phyloP scores from a whole-genome alignment of 129 eudicot species.

The Artemisia tridentata region DNA sequence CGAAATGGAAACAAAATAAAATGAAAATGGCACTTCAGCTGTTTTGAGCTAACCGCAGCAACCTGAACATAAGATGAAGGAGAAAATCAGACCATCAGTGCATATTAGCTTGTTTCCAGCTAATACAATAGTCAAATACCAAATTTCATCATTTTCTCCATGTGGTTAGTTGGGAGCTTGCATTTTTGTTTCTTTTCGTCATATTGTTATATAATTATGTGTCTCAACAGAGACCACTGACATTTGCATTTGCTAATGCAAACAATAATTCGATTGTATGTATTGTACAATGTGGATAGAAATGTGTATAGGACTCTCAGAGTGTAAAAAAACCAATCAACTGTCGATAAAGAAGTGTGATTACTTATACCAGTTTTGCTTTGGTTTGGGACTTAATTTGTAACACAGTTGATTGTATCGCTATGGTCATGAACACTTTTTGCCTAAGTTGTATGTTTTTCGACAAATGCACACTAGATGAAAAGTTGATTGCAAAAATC shows the following conservation, averaged over 20 bases:
- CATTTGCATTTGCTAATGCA: not conserved
- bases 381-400: no score
- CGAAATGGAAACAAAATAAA: slow-evolving; percentile 98
- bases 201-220: not conserved
- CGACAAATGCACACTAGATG: no score
- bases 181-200: not conserved
- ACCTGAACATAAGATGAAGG: no score
- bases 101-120: not conserved
- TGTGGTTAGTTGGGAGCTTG: slow-evolving; percentile 4
- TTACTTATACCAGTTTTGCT: not conserved
- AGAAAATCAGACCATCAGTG: no score
- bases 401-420: no score
- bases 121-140: not conserved
- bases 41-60: slow-evolving; percentile 45
- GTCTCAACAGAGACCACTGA: slow-evolving; percentile 11
- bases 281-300: slow-evolving; percentile 2
- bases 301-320: not conserved
- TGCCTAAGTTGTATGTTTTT: no score
- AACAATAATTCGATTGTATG: not conserved
- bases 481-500: no score
- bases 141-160: not conserved
- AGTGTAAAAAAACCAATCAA: slow-evolving; percentile 4
- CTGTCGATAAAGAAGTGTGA: slow-evolving; percentile 1
- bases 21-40: slow-evolving; percentile 73
- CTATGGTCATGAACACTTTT: no score